Percentiles rank a stretch among this genome's conserved stretches.
Evolutionary conservation across 176 grass and related monocot species (phyloP).

Genomic region (Elymus sibiricus): DNA sequence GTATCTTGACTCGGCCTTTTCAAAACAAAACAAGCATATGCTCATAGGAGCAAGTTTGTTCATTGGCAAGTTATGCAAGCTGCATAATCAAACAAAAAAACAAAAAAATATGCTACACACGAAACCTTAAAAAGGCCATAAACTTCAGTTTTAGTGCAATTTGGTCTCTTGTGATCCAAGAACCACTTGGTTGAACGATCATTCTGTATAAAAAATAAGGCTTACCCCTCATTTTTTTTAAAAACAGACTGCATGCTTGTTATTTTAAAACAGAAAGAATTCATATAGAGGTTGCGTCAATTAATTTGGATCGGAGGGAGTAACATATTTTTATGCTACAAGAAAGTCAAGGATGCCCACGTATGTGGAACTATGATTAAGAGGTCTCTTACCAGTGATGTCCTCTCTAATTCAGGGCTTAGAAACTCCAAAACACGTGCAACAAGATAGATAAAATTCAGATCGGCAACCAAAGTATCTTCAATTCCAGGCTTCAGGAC

Average conservation of each 20-base stretch:
- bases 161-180: background rate
- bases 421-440: slow-evolving; percentile 85
- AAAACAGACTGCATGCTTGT: background rate
- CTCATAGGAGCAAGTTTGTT: background rate
- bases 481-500: slow-evolving; percentile 93
- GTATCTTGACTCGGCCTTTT: background rate
- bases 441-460: slow-evolving; percentile 94
- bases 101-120: background rate
- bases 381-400: slow-evolving; percentile 62
- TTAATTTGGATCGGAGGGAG: no score
- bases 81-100: background rate
- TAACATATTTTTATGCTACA: background rate
- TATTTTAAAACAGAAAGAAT: background rate
- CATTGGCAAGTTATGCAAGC: background rate
- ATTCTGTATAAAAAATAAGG: slow-evolving; percentile 1
- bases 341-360: background rate
- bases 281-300: no score
- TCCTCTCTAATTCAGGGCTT: slow-evolving; percentile 89
- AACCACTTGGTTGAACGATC: background rate
- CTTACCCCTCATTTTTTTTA: background rate
- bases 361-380: background rate
- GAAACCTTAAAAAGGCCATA: background rate
- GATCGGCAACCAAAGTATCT: slow-evolving; percentile 90
- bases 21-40: background rate
- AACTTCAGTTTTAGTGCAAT: background rate